Percentiles rank a stretch among this genome's conserved stretches.
These are phyloP conservation scores for Clarireedia homoeocarpa DNA, from an alignment of 2,329 filamentous ascomycete species.

Conservation along the genomic window DNA sequence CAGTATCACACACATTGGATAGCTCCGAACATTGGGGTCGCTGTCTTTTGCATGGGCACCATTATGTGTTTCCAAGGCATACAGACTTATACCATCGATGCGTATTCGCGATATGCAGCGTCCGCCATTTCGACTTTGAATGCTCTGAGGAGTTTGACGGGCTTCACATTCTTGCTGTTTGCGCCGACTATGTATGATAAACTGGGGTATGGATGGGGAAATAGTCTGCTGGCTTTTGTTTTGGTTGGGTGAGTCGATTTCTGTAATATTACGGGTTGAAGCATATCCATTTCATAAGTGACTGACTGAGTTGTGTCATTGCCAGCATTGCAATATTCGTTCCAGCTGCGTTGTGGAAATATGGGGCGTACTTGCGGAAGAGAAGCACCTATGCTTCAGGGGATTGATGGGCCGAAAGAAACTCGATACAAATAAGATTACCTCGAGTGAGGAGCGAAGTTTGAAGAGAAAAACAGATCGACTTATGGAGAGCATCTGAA, in stretches of 20 bases:
- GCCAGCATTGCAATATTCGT: conserved; percentile 7
- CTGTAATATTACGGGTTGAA: too few relatives aligned
- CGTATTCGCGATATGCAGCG: conserved; percentile 28
- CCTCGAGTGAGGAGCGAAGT: too few relatives aligned
- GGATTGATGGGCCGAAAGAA: background rate
- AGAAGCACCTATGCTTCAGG: background rate
- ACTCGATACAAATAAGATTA: too few relatives aligned
- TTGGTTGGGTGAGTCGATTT: background rate
- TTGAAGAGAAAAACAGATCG: too few relatives aligned
- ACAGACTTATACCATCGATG: conserved; percentile 44
- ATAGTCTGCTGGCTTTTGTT: conserved; percentile 24
- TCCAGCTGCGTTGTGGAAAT: background rate
- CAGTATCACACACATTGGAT: conserved; percentile 44
- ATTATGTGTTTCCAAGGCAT: conserved; percentile 22
- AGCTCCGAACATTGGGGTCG: conserved; percentile 46
- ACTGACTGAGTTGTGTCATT: too few relatives aligned
- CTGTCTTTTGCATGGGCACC: conserved; percentile 41
- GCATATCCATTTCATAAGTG: too few relatives aligned
- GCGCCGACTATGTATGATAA: conserved; percentile 18
- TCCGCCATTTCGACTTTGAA: conserved; percentile 32
- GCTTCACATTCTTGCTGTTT: conserved; percentile 17
- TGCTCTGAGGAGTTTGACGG: conserved; percentile 14
- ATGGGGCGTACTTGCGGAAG: background rate
- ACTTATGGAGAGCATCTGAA: too few relatives aligned
- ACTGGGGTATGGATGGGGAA: conserved; percentile 39